phyloP scores from a whole-genome alignment of 1,284 basidiomycete species.

The Malassezia sp. region DNA sequence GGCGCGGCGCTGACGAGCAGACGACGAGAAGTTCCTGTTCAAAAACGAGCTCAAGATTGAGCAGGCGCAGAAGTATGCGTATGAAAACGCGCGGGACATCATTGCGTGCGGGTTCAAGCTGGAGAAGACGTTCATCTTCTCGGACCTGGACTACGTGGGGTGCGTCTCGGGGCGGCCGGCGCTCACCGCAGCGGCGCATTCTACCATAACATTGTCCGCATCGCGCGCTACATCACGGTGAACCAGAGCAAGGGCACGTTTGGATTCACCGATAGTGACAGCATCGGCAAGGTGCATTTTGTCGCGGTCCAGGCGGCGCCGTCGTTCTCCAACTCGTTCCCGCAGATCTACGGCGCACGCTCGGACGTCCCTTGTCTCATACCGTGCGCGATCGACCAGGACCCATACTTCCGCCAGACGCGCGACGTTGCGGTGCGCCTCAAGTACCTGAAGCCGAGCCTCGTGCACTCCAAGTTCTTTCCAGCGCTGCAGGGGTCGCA shows the following conservation, averaged over 20 bases:
- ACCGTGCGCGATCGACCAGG: conserved; percentile 95
- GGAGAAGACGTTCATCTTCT: conserved; percentile 95
- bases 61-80: conserved; percentile 72
- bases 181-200: conserved; percentile 78
- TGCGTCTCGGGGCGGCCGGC: no score
- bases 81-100: conserved; percentile 82
- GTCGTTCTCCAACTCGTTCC: conserved; percentile 95
- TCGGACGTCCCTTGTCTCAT: conserved; percentile 84
- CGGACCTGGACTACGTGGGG: conserved; percentile 76
- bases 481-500: conserved; percentile 93
- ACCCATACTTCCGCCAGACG: conserved; percentile 85
- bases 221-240: conserved; percentile 82
- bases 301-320: conserved; percentile 93
- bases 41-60: conserved; percentile 84
- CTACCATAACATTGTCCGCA: conserved; percentile 86
- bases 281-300: conserved; percentile 96
- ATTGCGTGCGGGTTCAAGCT: conserved; percentile 89
- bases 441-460: conserved; percentile 85
- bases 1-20: no score
- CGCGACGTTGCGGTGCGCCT: conserved; percentile 86
- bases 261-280: conserved; percentile 82
- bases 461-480: conserved; percentile 94
- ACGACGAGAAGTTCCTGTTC: conserved; percentile 99
- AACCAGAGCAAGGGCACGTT: conserved; percentile 91
- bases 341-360: conserved; percentile 81